Evolutionary conservation across 1,284 basidiomycete species (phyloP), one percentile per base, ranked within the genome.

Genomic region (Leccinum brunneo-olivaceum): DNA sequence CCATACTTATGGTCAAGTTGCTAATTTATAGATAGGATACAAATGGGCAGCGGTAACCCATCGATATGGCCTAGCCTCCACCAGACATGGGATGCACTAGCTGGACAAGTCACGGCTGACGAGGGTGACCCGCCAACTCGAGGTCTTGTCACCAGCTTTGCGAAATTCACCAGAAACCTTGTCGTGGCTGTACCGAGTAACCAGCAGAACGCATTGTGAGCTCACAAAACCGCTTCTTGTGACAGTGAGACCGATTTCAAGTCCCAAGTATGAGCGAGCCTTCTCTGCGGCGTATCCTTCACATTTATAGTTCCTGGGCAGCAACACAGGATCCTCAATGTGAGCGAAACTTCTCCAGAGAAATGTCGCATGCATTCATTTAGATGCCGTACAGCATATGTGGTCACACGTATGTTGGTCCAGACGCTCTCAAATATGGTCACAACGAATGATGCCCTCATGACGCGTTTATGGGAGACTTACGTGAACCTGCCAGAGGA

Each of bases 381-480:
- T 7, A 25, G 40, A 21, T 41, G 27, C 29, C 40, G 34, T 30
- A 35, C 51, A 89, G 86, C 74, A 39, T 71, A 75, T 48, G 60
- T 68, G 4, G 65, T 70, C 27, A 76, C 80, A 4, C 71, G 81
- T 21, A 70, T 84, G 50, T 65, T 86, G 24, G 69, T 78, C 2
- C 86, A 90, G 60, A 66, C 80, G 4, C 66, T 90, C 29, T 83
- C 85, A 20, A 90, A 90, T 59, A 67, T 86, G 24, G 72, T 88
- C 34, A 87, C 86, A 3, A 66, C 71, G 14, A 87, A 89, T 54
- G 76, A 81, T 35, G 51, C 51, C 6, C 67, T 85, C 30, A 68
- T 77, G 44, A 57, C 68, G 2, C 64, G 60, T 19, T 60, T 90
- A 28, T 87, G 85, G 84, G 66, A 71, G 16, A 68, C 66, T 3